phyloP scores from a whole-genome alignment of 805 yeast species.

The Zygoascus bituminiphila region DNA sequence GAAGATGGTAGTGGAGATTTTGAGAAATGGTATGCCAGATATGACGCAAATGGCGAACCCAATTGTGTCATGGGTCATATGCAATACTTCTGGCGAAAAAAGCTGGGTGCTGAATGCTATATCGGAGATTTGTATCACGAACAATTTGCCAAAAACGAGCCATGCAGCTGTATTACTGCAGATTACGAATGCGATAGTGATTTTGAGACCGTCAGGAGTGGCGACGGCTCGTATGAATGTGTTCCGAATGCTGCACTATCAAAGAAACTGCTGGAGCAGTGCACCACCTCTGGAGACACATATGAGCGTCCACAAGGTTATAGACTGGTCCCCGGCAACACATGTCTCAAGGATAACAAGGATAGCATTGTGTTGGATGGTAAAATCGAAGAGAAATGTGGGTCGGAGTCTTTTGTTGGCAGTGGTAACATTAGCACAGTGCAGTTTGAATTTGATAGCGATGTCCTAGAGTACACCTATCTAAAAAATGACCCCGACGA shows the following conservation, averaged over 20 bases:
- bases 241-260: slow-evolving; percentile 31
- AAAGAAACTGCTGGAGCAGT: slow-evolving; percentile 21
- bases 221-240: slow-evolving; percentile 32
- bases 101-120: slow-evolving; percentile 55
- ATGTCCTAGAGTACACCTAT: slow-evolving; percentile 49
- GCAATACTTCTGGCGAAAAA: slow-evolving; percentile 57
- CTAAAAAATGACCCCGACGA: slow-evolving; percentile 42
- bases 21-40: slow-evolving; percentile 55
- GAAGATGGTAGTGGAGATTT: slow-evolving; percentile 44
- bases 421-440: slow-evolving; percentile 33
- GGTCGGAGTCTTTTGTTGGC: slow-evolving; percentile 31
- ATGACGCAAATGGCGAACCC: slow-evolving; percentile 24
- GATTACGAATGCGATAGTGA: slow-evolving; percentile 69
- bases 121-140: slow-evolving; percentile 36
- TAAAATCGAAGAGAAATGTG: slow-evolving; percentile 28
- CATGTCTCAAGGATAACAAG: slow-evolving; percentile 31
- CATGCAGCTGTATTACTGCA: slow-evolving; percentile 53
- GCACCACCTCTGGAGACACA: slow-evolving; percentile 25
- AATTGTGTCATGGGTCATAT: slow-evolving; percentile 62
- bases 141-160: slow-evolving; percentile 36
- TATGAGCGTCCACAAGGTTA: slow-evolving; percentile 32
- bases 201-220: slow-evolving; percentile 27
- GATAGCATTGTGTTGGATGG: slow-evolving; percentile 10
- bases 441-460: slow-evolving; percentile 42
- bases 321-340: slow-evolving; percentile 37